Conservation (phyloP, 2,329 filamentous ascomycete genomes). For the Chaetomium globosum region DNA sequence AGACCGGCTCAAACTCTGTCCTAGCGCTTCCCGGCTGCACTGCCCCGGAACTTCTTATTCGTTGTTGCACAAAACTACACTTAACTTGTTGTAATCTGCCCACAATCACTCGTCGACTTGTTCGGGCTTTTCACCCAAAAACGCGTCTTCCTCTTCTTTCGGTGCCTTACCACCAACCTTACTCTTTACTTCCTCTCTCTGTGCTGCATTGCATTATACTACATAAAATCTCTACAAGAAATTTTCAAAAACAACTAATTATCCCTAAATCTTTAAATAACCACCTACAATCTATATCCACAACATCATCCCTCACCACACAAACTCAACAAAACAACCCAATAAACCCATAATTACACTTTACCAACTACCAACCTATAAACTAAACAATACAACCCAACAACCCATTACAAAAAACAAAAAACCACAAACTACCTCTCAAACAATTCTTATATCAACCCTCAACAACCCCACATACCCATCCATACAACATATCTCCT, state of each 20-base stretch:
- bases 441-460: constrained; percentile 8
- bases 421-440: constrained; percentile 14
- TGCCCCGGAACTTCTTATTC: neutral
- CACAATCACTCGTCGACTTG: neutral
- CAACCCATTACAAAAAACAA: constrained; percentile 6
- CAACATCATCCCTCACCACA: too few relatives aligned
- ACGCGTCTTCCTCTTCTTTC: neutral
- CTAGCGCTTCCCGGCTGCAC: constrained; percentile 10
- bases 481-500: constrained; percentile 5
- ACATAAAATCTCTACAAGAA: neutral
- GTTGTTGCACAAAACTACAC: constrained; percentile 1
- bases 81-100: constrained; percentile 3
- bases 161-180: neutral
- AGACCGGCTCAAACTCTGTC: neutral
- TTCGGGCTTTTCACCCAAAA: neutral
- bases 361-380: too few relatives aligned
- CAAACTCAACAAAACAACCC: too few relatives aligned
- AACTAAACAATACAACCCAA: too few relatives aligned
- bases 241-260: neutral
- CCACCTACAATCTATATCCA: neutral
- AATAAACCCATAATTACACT: too few relatives aligned
- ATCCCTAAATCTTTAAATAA: neutral
- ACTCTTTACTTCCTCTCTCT: neutral
- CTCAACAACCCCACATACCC: constrained; percentile 26
- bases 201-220: neutral